Percentiles rank a stretch among this genome's conserved stretches.
Conservation (phyloP, 768 basidiomycete genomes). For the Leccinum subgranulosum region DNA sequence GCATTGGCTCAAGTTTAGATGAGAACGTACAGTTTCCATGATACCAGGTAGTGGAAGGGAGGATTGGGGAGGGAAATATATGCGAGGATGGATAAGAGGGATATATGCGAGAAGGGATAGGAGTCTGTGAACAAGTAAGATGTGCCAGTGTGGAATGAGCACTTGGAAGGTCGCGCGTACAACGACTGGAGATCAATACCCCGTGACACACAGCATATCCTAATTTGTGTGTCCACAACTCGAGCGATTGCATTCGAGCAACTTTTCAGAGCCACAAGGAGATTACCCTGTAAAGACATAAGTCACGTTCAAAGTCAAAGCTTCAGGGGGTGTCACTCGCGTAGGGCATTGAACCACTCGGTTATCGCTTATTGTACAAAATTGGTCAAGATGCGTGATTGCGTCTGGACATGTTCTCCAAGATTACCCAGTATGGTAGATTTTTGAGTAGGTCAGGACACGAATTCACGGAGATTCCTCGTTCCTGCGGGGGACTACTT, state of each 20-base stretch:
- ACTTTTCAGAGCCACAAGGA: constrained; percentile 11
- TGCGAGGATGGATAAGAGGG: no score
- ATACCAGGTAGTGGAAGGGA: neutral
- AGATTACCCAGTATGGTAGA: constrained; percentile 7
- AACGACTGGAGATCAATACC: neutral
- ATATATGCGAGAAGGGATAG: no score
- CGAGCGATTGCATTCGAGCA: constrained; percentile 25
- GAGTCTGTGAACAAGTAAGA: no score
- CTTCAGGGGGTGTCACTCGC: neutral
- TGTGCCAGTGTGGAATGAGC: neutral
- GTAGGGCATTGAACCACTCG: constrained; percentile 23
- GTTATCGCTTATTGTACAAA: constrained; percentile 10
- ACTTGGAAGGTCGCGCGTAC: neutral
- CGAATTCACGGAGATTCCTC: neutral
- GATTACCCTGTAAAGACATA: constrained; percentile 19
- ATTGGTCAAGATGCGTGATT: constrained; percentile 19
- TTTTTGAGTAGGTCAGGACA: constrained; percentile 11
- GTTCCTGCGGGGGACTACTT: neutral
- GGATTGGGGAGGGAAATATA: no score
- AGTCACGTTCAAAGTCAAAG: constrained; percentile 21
- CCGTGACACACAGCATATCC: neutral
- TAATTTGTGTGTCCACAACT: constrained; percentile 21
- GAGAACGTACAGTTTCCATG: neutral
- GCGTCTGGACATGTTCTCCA: constrained; percentile 15
- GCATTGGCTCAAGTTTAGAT: neutral